Conservation (phyloP, 164 flowering plant species). For the Euptelea pleiosperma region DNA sequence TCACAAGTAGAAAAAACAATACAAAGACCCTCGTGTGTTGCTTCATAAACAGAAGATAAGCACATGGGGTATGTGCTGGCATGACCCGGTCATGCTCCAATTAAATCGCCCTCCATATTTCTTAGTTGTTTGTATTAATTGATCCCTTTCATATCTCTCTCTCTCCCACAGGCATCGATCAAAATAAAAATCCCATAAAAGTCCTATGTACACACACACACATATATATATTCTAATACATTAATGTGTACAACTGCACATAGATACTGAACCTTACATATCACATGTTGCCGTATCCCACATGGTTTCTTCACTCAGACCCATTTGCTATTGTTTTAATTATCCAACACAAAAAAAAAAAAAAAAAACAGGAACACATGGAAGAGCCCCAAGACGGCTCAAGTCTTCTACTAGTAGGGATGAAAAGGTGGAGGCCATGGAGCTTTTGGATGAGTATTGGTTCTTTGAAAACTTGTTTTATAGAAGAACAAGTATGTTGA, state of each 20-base stretch:
- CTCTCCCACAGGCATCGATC: conserved; percentile 7
- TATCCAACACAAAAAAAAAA: too few relatives aligned
- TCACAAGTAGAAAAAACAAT: conserved; percentile 6
- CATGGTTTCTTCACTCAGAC: conserved; percentile 15
- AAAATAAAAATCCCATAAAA: conserved; percentile 12
- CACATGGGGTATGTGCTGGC: conserved; percentile 50
- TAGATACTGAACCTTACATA: neutral
- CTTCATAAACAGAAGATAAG: conserved; percentile 27
- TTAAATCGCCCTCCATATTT: conserved; percentile 19
- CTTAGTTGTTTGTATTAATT: conserved; percentile 21
- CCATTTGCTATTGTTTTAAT: too few relatives aligned
- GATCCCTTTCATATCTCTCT: too few relatives aligned
- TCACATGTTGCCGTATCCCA: conserved; percentile 18
- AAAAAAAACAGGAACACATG: conserved; percentile 11
- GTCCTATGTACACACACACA: conserved; percentile 2
- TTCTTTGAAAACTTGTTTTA: conserved; percentile 47
- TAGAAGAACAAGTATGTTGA: conserved; percentile 18
- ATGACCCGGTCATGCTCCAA: conserved; percentile 19
- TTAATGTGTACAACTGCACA: too few relatives aligned
- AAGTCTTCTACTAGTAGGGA: conserved; percentile 11
- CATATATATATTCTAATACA: too few relatives aligned
- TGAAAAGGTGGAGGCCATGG: conserved; percentile 24
- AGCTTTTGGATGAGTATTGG: conserved; percentile 61
- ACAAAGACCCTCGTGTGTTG: conserved; percentile 2
- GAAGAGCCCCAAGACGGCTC: too few relatives aligned